Percentiles rank a stretch among this genome's conserved stretches.
These are phyloP conservation scores for Ettlia oleoabundans DNA, from an alignment of 139 green algal genomes.

Conservation along the genomic window DNA sequence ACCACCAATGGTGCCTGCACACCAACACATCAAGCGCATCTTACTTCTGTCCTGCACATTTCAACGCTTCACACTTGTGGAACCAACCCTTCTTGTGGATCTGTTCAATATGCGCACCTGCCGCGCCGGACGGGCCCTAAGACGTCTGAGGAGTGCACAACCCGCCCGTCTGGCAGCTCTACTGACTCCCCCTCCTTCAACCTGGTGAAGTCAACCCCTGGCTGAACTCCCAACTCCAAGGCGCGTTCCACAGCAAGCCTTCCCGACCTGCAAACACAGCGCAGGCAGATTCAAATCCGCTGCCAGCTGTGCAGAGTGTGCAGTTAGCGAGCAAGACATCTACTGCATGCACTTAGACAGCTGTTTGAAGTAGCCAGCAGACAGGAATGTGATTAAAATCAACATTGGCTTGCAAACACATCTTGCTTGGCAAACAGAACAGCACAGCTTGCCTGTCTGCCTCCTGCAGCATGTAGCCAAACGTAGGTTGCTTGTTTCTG, in stretches of 20 bases:
- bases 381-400: too few species aligned
- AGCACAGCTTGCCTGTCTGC: slow-evolving; percentile 39
- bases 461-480: slow-evolving; percentile 49
- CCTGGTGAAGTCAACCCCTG: slow-evolving; percentile 17
- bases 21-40: too few species aligned
- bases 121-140: slow-evolving; percentile 16
- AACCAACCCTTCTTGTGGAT: too few species aligned
- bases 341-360: neutral
- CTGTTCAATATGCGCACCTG: too few species aligned
- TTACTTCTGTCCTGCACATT: too few species aligned
- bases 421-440: too few species aligned
- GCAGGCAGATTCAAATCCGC: neutral
- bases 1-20: too few species aligned
- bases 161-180: neutral
- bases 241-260: slow-evolving; percentile 33
- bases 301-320: neutral
- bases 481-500: slow-evolving; percentile 13
- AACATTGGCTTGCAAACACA: too few species aligned
- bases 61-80: too few species aligned
- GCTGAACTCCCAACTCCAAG: slow-evolving; percentile 35
- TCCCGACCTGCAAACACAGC: slow-evolving; percentile 10
- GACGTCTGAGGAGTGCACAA: neutral
- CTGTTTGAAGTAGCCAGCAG: too few species aligned
- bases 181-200: slow-evolving; percentile 44
- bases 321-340: neutral